Evolutionary conservation across 495 filamentous ascomycete species (phyloP).

Genomic region (Trichoderma parareesei): DNA sequence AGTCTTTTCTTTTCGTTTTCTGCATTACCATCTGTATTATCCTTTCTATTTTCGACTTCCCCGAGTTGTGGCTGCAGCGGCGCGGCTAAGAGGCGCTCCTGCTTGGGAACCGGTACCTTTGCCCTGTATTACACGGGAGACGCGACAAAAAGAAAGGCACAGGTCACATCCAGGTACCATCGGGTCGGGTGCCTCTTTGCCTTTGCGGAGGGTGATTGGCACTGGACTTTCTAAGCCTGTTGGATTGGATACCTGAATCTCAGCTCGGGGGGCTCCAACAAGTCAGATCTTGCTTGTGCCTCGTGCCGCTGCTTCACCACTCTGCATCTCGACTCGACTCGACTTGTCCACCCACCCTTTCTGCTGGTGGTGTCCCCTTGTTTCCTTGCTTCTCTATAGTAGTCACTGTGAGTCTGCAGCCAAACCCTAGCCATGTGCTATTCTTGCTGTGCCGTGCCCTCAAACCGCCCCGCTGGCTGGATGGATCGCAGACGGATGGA

Average conservation of each 20-base stretch:
- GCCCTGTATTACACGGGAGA: background rate
- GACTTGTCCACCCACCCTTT: background rate
- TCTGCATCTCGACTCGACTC: too few species aligned
- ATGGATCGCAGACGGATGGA: background rate
- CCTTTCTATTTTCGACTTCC: background rate
- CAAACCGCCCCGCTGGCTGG: background rate
- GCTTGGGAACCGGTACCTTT: background rate
- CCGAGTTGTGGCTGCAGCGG: constrained; percentile 2
- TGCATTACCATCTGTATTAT: background rate
- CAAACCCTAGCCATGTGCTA: background rate
- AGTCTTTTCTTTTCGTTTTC: background rate
- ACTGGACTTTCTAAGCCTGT: too few species aligned
- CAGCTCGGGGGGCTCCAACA: too few species aligned
- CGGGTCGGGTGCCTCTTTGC: too few species aligned
- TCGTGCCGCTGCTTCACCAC: too few species aligned
- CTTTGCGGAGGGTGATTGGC: too few species aligned
- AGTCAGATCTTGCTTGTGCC: too few species aligned
- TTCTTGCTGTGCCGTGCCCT: background rate
- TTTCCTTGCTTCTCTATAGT: constrained; percentile 5
- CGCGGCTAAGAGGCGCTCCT: background rate
- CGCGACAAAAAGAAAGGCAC: background rate
- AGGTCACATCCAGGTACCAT: background rate
- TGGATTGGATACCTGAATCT: too few species aligned
- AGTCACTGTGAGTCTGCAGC: background rate
- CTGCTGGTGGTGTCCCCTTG: background rate